phyloP scores from a whole-genome alignment of 768 basidiomycete genomes.

The Lactifluus hygrophoroides region DNA sequence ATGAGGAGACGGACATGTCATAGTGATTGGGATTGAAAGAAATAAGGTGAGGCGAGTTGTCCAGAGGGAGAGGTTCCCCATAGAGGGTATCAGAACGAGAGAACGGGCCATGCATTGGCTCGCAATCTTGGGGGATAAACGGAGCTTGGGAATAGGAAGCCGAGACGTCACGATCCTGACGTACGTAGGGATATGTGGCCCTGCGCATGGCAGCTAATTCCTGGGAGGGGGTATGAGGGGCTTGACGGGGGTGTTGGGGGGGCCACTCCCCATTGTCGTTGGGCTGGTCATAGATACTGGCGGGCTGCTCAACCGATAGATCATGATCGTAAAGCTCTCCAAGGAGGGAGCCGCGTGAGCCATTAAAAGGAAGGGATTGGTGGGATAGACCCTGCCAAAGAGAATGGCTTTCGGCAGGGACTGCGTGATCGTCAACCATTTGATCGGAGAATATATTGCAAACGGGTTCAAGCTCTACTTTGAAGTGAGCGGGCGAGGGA shows the following conservation, averaged over 20 bases:
- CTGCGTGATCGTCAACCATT: constrained; percentile 35
- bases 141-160: constrained; percentile 34
- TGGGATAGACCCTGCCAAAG: constrained; percentile 30
- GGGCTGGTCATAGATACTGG: constrained; percentile 22
- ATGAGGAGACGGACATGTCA: constrained; percentile 28
- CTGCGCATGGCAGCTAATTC: constrained; percentile 48
- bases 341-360: constrained; percentile 48
- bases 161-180: constrained; percentile 54
- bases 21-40: constrained; percentile 27
- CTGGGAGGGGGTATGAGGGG: constrained; percentile 26
- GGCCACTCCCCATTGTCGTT: constrained; percentile 21
- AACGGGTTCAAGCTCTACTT: constrained; percentile 39
- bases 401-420: constrained; percentile 33
- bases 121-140: constrained; percentile 38
- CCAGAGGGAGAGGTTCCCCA: constrained; percentile 32
- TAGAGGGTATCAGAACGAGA: constrained; percentile 33
- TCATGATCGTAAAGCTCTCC: constrained; percentile 66
- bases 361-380: constrained; percentile 28
- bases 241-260: constrained; percentile 21
- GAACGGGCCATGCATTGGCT: constrained; percentile 27
- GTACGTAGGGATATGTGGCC: constrained; percentile 69
- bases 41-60: constrained; percentile 32
- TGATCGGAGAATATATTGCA: constrained; percentile 44
- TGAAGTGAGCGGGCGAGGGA: constrained; percentile 31
- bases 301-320: constrained; percentile 29